Conservation (phyloP, 352 stramenopile genomes). For the Globisporangium middletonii region DNA sequence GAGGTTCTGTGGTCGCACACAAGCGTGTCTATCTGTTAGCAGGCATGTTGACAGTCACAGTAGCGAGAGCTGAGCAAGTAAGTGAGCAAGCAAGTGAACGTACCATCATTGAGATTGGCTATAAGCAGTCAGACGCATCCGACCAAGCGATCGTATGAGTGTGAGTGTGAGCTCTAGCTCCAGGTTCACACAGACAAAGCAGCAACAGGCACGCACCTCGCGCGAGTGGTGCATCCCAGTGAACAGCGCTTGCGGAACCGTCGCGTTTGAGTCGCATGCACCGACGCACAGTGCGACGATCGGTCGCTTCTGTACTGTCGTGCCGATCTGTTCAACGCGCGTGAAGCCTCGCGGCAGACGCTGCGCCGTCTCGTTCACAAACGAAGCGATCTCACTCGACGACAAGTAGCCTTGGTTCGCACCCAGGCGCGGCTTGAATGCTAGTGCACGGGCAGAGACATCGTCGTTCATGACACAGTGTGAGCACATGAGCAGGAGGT, state of each 20-base stretch:
- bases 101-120: conserved; percentile 88
- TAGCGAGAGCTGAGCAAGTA: background rate
- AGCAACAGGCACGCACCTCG: conserved; percentile 33
- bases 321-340: conserved; percentile 49
- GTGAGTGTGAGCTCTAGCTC: background rate
- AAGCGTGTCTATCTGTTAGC: background rate
- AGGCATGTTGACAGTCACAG: background rate
- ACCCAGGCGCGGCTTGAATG: conserved; percentile 44
- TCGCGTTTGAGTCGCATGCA: conserved; percentile 20
- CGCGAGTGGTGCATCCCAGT: conserved; percentile 83
- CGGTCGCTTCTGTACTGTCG: conserved; percentile 48
- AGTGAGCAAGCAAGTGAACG: background rate
- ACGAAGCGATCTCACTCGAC: conserved; percentile 49
- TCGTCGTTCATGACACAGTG: background rate
- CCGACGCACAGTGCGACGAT: conserved; percentile 69
- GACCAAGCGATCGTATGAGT: background rate
- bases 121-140: background rate
- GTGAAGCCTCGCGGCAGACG: conserved; percentile 35
- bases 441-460: conserved; percentile 11
- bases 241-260: conserved; percentile 58
- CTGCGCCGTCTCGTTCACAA: conserved; percentile 33
- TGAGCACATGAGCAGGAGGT: background rate
- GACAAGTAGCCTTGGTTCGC: conserved; percentile 61
- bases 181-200: background rate
- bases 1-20: conserved; percentile 37